Conservation (phyloP, 805 yeast species). For the Yarrowia deformans region DNA sequence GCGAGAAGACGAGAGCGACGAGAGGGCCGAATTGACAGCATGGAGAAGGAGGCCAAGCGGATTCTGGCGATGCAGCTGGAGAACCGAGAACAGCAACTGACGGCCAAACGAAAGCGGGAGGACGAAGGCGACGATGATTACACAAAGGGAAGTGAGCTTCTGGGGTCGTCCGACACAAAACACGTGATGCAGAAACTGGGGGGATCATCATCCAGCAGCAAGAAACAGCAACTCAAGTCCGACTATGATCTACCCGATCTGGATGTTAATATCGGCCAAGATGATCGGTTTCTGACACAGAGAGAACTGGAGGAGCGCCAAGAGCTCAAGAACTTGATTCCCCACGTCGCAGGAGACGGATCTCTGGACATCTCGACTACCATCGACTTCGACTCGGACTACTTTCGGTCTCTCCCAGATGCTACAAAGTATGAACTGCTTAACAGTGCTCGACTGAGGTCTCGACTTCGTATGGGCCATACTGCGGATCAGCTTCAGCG, state of each 20-base stretch:
- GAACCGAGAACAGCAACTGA: neutral
- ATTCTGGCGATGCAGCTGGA: constrained; percentile 71
- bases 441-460: constrained; percentile 79
- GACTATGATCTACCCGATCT: constrained; percentile 49
- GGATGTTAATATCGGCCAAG: constrained; percentile 58
- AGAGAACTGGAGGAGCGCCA: constrained; percentile 67
- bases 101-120: neutral
- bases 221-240: constrained; percentile 8
- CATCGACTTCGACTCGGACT: constrained; percentile 83
- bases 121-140: constrained; percentile 2
- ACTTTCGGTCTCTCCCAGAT: constrained; percentile 77
- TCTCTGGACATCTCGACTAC: constrained; percentile 44
- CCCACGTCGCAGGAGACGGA: constrained; percentile 20
- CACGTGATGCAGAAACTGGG: neutral
- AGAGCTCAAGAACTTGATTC: constrained; percentile 50
- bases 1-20: constrained; percentile 73
- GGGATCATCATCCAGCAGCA: neutral
- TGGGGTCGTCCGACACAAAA: neutral
- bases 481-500: constrained; percentile 84
- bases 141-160: constrained; percentile 6
- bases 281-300: constrained; percentile 79
- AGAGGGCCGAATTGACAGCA: constrained; percentile 73
- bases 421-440: constrained; percentile 88
- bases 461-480: constrained; percentile 94
- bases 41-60: constrained; percentile 77